These are phyloP conservation scores for Ogataea parapolymorpha DNA, from an alignment of 805 yeast genomes.

Conservation along the genomic window DNA sequence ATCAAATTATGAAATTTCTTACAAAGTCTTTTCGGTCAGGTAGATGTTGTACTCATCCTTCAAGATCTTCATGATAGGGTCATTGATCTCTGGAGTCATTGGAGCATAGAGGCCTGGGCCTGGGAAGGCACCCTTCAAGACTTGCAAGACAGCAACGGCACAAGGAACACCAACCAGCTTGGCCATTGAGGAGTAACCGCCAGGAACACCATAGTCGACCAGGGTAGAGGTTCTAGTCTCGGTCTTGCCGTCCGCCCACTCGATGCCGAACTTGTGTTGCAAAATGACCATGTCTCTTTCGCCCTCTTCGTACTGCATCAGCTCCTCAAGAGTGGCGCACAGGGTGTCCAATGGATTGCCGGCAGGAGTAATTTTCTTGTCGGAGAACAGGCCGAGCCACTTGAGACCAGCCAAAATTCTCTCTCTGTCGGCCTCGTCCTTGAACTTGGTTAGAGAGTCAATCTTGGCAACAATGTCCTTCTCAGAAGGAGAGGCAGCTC, in stretches of 20 bases:
- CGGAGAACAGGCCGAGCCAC: slow-evolving; percentile 93
- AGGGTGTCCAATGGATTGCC: slow-evolving; percentile 94
- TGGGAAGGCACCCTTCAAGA: slow-evolving; percentile 73
- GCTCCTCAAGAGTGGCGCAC: slow-evolving; percentile 92
- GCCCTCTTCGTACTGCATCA: slow-evolving; percentile 93
- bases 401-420: slow-evolving; percentile 84
- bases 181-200: slow-evolving; percentile 97
- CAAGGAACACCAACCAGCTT: slow-evolving; percentile 97
- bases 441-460: slow-evolving; percentile 74
- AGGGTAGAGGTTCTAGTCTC: slow-evolving; percentile 95
- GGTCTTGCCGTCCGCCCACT: slow-evolving; percentile 88
- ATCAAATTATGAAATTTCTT: slow-evolving; percentile 7
- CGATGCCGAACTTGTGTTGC: slow-evolving; percentile 97
- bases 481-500: slow-evolving; percentile 67
- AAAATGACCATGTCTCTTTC: slow-evolving; percentile 94
- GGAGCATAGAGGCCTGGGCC: slow-evolving; percentile 91
- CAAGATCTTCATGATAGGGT: slow-evolving; percentile 86
- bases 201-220: slow-evolving; percentile 89
- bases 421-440: slow-evolving; percentile 75
- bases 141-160: slow-evolving; percentile 88
- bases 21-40: slow-evolving; percentile 81
- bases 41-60: slow-evolving; percentile 86
- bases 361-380: slow-evolving; percentile 73
- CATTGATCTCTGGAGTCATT: slow-evolving; percentile 82
- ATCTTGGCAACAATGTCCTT: slow-evolving; percentile 74